Evolutionary conservation across 2,329 filamentous ascomycete genomes (phyloP).

Genomic region (Fusarium armeniacum): DNA sequence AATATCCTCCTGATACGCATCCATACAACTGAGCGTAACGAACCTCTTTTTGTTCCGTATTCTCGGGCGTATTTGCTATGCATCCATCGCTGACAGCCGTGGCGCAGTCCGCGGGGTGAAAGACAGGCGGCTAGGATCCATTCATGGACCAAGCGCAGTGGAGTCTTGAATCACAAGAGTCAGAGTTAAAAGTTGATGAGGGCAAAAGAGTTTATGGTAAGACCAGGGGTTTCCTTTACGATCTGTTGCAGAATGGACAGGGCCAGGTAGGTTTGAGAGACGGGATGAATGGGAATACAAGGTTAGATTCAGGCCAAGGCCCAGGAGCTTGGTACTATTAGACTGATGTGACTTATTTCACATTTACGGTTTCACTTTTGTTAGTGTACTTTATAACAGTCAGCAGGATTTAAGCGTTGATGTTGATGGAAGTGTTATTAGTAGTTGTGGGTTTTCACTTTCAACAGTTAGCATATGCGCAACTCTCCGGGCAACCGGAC

Average conservation of each 20-base stretch:
- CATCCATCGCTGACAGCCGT: constrained; percentile 40
- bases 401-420: constrained; percentile 5
- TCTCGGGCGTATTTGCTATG: constrained; percentile 26
- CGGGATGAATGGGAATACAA: constrained; percentile 22
- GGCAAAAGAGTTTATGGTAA: constrained; percentile 17
- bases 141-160: constrained; percentile 25
- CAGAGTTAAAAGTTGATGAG: background rate
- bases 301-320: constrained; percentile 10
- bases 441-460: background rate
- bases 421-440: background rate
- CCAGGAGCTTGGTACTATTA: constrained; percentile 21
- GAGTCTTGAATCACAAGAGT: constrained; percentile 30
- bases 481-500: constrained; percentile 19
- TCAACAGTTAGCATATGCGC: constrained; percentile 17
- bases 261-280: constrained; percentile 21
- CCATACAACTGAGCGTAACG: background rate
- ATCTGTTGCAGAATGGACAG: constrained; percentile 12
- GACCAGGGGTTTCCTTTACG: constrained; percentile 30
- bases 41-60: constrained; percentile 20
- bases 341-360: constrained; percentile 13
- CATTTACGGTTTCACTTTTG: constrained; percentile 26
- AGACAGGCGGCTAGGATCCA: background rate
- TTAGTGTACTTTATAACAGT: constrained; percentile 11
- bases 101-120: constrained; percentile 40
- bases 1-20: background rate